phyloP scores from a whole-genome alignment of 208 protist genomes.

The Angomonas desouzai region DNA sequence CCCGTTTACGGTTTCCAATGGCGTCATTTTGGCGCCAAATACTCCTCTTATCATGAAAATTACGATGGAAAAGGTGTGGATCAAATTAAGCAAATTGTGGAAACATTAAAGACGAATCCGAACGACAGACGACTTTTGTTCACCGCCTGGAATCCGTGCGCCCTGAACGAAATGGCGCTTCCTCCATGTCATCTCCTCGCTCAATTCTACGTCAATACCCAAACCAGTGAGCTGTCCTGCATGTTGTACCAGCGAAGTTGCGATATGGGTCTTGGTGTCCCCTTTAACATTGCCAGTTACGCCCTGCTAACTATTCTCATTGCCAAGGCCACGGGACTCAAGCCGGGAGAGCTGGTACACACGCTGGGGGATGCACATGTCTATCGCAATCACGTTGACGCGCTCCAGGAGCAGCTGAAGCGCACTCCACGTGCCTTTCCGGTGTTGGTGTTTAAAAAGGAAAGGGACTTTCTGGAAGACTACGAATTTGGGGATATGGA shows the following conservation, averaged over 20 bases:
- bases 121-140: slow-evolving; percentile 95
- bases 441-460: slow-evolving; percentile 53
- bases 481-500: slow-evolving; percentile 93
- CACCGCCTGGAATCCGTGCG: slow-evolving; percentile 97
- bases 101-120: slow-evolving; percentile 92
- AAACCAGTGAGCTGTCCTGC: slow-evolving; percentile 92
- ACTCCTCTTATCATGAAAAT: slow-evolving; percentile 79
- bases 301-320: slow-evolving; percentile 94
- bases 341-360: slow-evolving; percentile 96
- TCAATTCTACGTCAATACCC: slow-evolving; percentile 95
- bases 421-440: slow-evolving; percentile 94
- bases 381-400: slow-evolving; percentile 97
- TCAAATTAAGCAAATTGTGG: slow-evolving; percentile 93
- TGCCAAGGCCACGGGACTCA: slow-evolving; percentile 90
- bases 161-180: slow-evolving; percentile 95
- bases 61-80: slow-evolving; percentile 95
- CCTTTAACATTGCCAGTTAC: slow-evolving; percentile 99
- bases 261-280: slow-evolving; percentile 98
- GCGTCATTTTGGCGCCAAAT: slow-evolving; percentile 97
- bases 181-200: slow-evolving; percentile 98
- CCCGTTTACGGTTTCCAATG: slow-evolving; percentile 99
- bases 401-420: slow-evolving; percentile 92
- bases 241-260: slow-evolving; percentile 93
- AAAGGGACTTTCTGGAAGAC: slow-evolving; percentile 86
- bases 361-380: slow-evolving; percentile 97